A percentile compares a stretch with the other conserved stretches of the same genome.
phyloP scores from a whole-genome alignment of 768 basidiomycete genomes.

The Fibroporia radiculosa region DNA sequence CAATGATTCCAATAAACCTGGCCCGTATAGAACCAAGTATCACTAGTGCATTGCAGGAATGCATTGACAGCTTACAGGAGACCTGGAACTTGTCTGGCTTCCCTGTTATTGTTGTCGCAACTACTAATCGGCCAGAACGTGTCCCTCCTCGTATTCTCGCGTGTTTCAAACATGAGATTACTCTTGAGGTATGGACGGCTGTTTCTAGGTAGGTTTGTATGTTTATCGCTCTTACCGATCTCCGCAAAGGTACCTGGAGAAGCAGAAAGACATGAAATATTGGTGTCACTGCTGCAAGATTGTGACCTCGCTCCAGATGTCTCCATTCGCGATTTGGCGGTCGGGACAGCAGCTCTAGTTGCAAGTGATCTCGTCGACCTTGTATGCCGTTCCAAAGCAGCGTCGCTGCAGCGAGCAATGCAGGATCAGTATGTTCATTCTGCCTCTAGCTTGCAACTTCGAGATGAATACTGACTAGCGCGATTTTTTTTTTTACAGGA shows the following conservation, averaged over 20 bases:
- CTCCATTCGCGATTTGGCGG: constrained; percentile 60
- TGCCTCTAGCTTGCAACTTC: neutral
- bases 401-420: constrained; percentile 43
- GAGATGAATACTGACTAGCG: constrained; percentile 14
- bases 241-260: constrained; percentile 70
- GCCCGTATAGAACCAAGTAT: constrained; percentile 51
- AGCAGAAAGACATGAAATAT: constrained; percentile 55
- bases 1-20: neutral
- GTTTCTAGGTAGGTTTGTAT: neutral
- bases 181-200: constrained; percentile 48
- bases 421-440: constrained; percentile 26
- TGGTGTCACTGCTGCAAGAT: constrained; percentile 37
- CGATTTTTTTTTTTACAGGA: too few species aligned
- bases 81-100: constrained; percentile 55
- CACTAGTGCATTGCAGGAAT: constrained; percentile 52
- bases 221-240: neutral
- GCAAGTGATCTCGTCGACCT: constrained; percentile 75
- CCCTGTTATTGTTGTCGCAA: constrained; percentile 73
- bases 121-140: constrained; percentile 56
- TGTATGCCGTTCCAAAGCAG: constrained; percentile 46
- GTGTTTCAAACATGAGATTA: constrained; percentile 82
- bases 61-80: constrained; percentile 45
- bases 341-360: constrained; percentile 86
- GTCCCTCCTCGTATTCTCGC: constrained; percentile 56
- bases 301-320: constrained; percentile 64